Conservation (phyloP, 805 yeast species). For the Saccharomycopsis sp. region DNA sequence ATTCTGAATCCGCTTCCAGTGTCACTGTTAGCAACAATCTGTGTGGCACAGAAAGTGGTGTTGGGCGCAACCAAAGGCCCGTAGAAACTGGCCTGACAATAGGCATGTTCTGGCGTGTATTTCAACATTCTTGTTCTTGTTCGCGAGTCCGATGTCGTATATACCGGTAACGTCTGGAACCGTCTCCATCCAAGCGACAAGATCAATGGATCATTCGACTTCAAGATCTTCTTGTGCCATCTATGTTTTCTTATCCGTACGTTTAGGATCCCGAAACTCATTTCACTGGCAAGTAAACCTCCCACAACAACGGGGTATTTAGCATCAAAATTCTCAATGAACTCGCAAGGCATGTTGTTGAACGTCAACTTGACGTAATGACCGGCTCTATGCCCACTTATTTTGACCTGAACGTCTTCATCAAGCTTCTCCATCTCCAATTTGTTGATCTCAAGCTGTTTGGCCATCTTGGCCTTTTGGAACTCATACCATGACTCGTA, state of each 20-base stretch:
- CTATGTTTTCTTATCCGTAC: constrained; percentile 95
- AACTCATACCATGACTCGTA: constrained; percentile 97
- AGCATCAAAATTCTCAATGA: constrained; percentile 81
- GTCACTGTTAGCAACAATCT: constrained; percentile 72
- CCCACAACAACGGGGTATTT: constrained; percentile 82
- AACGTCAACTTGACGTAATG: constrained; percentile 87
- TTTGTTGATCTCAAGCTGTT: constrained; percentile 90
- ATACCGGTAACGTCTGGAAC: constrained; percentile 92
- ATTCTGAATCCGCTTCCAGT: constrained; percentile 90
- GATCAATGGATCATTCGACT: constrained; percentile 92
- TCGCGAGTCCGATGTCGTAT: constrained; percentile 94
- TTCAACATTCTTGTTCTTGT: constrained; percentile 97
- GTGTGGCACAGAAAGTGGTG: constrained; percentile 95
- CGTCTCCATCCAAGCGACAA: constrained; percentile 97
- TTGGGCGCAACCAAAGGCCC: constrained; percentile 98
- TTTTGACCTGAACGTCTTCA: constrained; percentile 61
- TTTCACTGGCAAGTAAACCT: constrained; percentile 84
- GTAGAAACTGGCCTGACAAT: constrained; percentile 90
- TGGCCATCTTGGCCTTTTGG: constrained; percentile 95
- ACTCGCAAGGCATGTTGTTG: constrained; percentile 80
- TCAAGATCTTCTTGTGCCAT: constrained; percentile 96
- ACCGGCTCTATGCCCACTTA: constrained; percentile 93
- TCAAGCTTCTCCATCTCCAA: constrained; percentile 72
- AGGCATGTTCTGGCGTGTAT: constrained; percentile 97
- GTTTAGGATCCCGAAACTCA: constrained; percentile 85